Evolutionary conservation across 2,329 filamentous ascomycete species (phyloP).

Genomic region (Penicillium glabrum): DNA sequence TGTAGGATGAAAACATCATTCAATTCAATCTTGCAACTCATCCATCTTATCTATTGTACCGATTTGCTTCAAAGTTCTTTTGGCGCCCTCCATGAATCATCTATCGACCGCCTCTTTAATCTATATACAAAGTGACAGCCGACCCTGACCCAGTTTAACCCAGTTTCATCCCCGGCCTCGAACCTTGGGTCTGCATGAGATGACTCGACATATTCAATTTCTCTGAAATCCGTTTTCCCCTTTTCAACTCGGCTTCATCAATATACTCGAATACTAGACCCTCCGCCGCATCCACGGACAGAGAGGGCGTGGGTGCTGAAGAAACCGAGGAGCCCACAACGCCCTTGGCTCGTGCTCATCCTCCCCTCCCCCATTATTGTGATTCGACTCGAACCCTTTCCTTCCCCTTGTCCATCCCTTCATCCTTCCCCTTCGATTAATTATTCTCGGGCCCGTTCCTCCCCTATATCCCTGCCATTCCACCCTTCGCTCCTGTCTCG

Average conservation of each 20-base stretch:
- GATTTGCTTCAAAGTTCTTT: neutral
- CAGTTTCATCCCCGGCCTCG: constrained; percentile 3
- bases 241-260: neutral
- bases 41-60: neutral
- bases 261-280: neutral
- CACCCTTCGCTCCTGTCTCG: neutral
- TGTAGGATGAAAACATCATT: neutral
- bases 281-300: neutral
- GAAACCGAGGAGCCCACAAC: constrained; percentile 3
- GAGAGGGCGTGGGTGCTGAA: neutral
- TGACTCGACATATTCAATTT: constrained; percentile 5
- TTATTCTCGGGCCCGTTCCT: constrained; percentile 2
- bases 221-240: neutral
- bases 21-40: neutral
- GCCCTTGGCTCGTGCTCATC: neutral
- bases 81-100: neutral
- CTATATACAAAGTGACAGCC: constrained; percentile 4
- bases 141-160: constrained; percentile 8
- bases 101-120: neutral
- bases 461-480: constrained; percentile 9
- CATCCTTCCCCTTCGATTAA: constrained; percentile 3
- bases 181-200: constrained; percentile 21
- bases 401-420: neutral
- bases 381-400: neutral
- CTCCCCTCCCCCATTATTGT: neutral